Evolutionary conservation across 768 basidiomycete genomes (phyloP).

Genomic region (Coprinellus micaceus): DNA sequence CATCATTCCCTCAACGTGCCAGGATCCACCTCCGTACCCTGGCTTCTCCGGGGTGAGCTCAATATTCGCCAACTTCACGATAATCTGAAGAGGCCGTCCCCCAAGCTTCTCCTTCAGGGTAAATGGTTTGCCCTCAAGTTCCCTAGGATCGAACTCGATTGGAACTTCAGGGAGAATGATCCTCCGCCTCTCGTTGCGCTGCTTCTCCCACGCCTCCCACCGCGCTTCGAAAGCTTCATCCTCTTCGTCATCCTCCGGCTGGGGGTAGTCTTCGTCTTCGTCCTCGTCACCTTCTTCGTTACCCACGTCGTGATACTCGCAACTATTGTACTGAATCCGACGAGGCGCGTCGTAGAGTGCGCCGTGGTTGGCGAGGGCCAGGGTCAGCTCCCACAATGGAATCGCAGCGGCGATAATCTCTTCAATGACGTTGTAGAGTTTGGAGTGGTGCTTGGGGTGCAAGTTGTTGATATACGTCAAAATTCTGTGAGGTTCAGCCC

Average conservation of each 20-base stretch:
- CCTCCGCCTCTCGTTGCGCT: not conserved
- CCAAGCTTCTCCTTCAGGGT: conserved; percentile 11
- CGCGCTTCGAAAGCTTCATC: not conserved
- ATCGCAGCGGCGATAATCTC: conserved; percentile 22
- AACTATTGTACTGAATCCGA: not conserved
- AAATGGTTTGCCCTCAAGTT: not conserved
- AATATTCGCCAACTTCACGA: conserved; percentile 22
- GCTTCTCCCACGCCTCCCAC: not conserved
- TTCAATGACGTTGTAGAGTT: conserved; percentile 25
- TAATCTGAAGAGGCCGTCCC: conserved; percentile 16
- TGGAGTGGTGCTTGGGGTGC: conserved; percentile 23
- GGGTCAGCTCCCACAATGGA: conserved; percentile 28
- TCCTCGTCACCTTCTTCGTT: not conserved
- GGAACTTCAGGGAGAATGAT: not conserved
- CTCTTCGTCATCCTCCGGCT: conserved; percentile 1
- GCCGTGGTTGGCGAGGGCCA: conserved; percentile 13
- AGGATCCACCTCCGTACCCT: conserved; percentile 13
- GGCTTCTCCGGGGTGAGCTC: conserved; percentile 18
- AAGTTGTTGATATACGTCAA: conserved; percentile 39
- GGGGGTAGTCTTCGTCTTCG: not conserved
- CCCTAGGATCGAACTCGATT: not conserved
- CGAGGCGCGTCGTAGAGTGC: not conserved
- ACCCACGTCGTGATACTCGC: not conserved
- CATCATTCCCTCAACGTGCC: conserved; percentile 19
- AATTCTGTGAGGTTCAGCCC: conserved; percentile 12